Base-by-base conservation (phyloP, 345 rosid species). In the Hibiscus syriacus region DNA sequence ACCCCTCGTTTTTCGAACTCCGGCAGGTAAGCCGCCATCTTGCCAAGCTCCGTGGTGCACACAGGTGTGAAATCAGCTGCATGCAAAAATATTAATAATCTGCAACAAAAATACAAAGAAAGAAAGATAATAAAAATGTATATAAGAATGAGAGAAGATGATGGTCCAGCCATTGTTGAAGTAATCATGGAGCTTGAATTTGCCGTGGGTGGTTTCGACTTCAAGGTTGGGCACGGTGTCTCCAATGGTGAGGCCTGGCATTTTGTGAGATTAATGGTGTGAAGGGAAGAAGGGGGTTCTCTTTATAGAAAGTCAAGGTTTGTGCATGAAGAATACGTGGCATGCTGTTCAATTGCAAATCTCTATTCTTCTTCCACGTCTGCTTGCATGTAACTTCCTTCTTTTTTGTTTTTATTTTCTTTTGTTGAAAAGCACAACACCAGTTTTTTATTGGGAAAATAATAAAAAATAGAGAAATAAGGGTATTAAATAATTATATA, bases 51-150 rank as follows among this genome's bases (percentile, higher is more conserved):
- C 26, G 96, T 87, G 0, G 93, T 91, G 72, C 96, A 91, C 0
- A 86, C 93, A 0, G 96, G 96, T 0, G 93, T 91, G 80, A 91
- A 91, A 77, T 91, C 97, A 45, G 86, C 96, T 90, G 22, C 63
- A 72, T 41, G 8, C 25, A 66, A 50, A 26, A 14, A 13, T 5
- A n/a, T 6, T 0, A 12, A 29, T 27, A 45, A 55, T 0, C 20
- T 10, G 39, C 3, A 29, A 19, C 17, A 1, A 34, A 36, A 17
- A 0, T 3, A 60, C 0, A 34, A 12, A 60, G 0, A 3, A 3
- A 61, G 41, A 20, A 36, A 29, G 17, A 58, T n/a, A 20, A 7
- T 19, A 6, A 22, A 53, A 3, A 4, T 16, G 6, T 14, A 16
- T 61, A 49, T 6, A 87, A 7, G 96, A 89, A 60, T 87, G 97